Percentiles rank a stretch among this genome's conserved stretches.
Evolutionary conservation across 2,329 filamentous ascomycete genomes (phyloP).

Genomic region (Alternaria panax): DNA sequence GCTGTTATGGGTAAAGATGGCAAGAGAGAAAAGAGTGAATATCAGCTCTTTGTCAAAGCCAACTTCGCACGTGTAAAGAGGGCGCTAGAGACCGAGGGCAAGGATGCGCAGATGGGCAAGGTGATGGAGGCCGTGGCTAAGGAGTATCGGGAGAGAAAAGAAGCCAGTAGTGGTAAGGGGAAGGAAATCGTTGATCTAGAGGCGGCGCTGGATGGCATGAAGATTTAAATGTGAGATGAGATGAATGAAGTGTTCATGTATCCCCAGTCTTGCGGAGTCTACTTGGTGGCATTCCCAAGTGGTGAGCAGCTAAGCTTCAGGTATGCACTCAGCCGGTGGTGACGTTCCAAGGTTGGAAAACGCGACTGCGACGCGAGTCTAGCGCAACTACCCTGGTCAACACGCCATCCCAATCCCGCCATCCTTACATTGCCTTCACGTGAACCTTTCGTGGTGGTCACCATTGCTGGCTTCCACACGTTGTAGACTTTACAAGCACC

Average conservation of each 20-base stretch:
- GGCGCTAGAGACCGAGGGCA: slow-evolving; percentile 59
- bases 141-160: slow-evolving; percentile 64
- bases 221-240: slow-evolving; percentile 14
- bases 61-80: slow-evolving; percentile 65
- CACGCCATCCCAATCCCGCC: background rate
- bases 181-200: slow-evolving; percentile 19
- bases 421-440: background rate
- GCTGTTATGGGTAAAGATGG: slow-evolving; percentile 17
- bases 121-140: slow-evolving; percentile 73
- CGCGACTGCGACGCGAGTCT: background rate
- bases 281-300: background rate
- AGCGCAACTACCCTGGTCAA: background rate
- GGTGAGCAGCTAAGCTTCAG: background rate
- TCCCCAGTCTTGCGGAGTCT: background rate
- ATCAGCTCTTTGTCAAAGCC: slow-evolving; percentile 69
- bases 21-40: slow-evolving; percentile 54
- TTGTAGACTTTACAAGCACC: background rate
- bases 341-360: background rate
- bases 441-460: background rate
- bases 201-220: slow-evolving; percentile 36
- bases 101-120: slow-evolving; percentile 61
- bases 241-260: background rate
- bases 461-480: background rate
- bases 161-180: slow-evolving; percentile 10
- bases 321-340: background rate